Conservation (phyloP, 306 rosid genomes). For the Hippophae gyantsensis region DNA sequence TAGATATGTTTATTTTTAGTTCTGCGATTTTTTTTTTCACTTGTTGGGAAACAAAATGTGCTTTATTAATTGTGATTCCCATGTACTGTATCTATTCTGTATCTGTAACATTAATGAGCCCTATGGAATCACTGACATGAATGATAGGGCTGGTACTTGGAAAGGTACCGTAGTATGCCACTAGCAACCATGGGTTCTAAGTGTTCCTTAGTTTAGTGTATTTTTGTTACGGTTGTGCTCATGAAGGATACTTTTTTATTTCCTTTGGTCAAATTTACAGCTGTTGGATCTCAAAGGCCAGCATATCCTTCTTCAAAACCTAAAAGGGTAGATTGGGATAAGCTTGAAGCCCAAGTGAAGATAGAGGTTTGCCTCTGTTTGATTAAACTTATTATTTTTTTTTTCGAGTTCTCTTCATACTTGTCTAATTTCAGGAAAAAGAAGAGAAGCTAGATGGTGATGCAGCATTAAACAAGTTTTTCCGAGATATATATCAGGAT, state of each 20-base stretch:
- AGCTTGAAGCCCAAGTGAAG: constrained; percentile 79
- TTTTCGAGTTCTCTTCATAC: not conserved
- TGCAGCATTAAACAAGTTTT: constrained; percentile 87
- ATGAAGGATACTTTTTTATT: not conserved
- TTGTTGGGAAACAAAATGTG: too few species aligned
- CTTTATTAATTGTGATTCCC: too few species aligned
- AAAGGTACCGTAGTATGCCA: not conserved
- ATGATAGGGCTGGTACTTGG: too few species aligned
- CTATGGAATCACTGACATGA: too few species aligned
- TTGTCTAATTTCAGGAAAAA: constrained; percentile 54
- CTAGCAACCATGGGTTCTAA: not conserved
- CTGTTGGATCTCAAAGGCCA: constrained; percentile 34
- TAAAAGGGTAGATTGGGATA: constrained; percentile 67
- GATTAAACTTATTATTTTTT: not conserved
- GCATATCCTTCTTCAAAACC: constrained; percentile 84
- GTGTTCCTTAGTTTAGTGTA: too few species aligned
- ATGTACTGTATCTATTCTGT: too few species aligned
- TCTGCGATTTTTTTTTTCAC: too few species aligned
- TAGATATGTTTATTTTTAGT: too few species aligned
- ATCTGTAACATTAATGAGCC: too few species aligned
- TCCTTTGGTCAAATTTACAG: constrained; percentile 25
- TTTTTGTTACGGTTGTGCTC: not conserved
- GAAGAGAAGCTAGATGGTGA: constrained; percentile 94
- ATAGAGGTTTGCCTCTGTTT: constrained; percentile 49
- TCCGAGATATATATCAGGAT: constrained; percentile 77